These are phyloP conservation scores for Phytopythium litorale DNA, from an alignment of 352 stramenopile genomes.

Conservation along the genomic window DNA sequence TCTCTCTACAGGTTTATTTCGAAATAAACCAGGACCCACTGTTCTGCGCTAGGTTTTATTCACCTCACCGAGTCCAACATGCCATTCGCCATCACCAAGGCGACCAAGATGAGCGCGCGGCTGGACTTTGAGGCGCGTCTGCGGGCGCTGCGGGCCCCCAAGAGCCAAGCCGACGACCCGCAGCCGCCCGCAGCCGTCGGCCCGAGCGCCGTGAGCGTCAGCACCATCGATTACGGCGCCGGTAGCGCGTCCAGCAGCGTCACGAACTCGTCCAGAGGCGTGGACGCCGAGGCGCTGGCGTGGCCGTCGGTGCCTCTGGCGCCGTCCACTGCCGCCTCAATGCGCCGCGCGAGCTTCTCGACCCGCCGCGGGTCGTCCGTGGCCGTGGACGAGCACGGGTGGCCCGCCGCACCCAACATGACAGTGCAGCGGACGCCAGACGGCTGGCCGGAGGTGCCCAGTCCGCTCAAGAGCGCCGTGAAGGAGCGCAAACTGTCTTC, in stretches of 20 bases:
- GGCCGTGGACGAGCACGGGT: conserved; percentile 4
- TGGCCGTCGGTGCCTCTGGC: conserved; percentile 19
- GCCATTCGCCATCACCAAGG: background rate
- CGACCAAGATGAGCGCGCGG: conserved; percentile 14
- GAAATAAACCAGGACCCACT: background rate
- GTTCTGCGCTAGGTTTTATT: background rate
- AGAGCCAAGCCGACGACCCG: conserved; percentile 5
- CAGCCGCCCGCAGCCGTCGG: background rate
- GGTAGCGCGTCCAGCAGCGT: background rate
- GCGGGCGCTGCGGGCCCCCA: conserved; percentile 40
- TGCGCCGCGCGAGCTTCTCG: background rate
- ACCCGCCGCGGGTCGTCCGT: background rate
- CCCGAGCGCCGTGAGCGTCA: conserved; percentile 6
- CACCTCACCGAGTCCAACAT: background rate
- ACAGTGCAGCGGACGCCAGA: conserved; percentile 3
- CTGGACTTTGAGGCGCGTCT: conserved; percentile 63
- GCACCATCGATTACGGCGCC: conserved; percentile 1
- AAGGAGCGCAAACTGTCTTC: background rate
- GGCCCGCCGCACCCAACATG: conserved; percentile 5
- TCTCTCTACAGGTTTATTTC: background rate
- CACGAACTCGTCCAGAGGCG: conserved; percentile 1
- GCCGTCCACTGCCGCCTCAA: background rate
- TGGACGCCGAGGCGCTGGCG: conserved; percentile 2
- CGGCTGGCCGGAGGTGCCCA: conserved; percentile 13
- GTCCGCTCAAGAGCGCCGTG: background rate